A percentile compares a stretch with the other conserved stretches of the same genome.
phyloP scores from a whole-genome alignment of 192 early-diverging fungal genomes.

The Rhizophagus clarus region DNA sequence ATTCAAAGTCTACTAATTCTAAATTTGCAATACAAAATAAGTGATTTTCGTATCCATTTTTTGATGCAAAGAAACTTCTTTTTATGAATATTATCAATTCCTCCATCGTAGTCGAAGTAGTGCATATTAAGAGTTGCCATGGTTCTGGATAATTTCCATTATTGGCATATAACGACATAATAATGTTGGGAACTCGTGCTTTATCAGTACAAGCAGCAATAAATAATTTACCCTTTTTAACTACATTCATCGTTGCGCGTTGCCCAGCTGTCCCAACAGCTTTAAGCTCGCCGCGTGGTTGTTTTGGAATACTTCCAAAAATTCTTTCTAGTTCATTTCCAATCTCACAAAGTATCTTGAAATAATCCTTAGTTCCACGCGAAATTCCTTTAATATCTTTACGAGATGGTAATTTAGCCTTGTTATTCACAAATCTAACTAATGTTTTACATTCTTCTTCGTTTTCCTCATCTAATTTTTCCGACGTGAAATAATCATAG shows the following conservation, averaged over 20 bases:
- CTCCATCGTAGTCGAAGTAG: conserved; percentile 25
- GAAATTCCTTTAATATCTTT: neutral
- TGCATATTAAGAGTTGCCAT: conserved; percentile 31
- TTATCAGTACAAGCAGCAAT: conserved; percentile 28
- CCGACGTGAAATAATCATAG: conserved; percentile 25
- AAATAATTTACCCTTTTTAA: conserved; percentile 26
- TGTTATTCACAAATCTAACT: neutral
- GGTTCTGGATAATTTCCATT: conserved; percentile 27
- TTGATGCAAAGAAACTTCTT: conserved; percentile 31
- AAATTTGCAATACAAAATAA: too few relatives aligned
- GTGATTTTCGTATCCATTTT: conserved; percentile 15
- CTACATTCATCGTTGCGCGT: conserved; percentile 3
- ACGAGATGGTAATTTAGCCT: neutral
- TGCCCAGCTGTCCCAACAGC: neutral
- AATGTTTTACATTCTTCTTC: neutral
- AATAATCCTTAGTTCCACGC: neutral
- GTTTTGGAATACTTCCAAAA: neutral
- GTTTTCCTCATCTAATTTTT: neutral
- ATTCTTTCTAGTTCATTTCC: neutral
- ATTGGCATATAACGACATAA: conserved; percentile 31
- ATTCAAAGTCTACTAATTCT: too few relatives aligned
- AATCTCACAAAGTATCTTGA: neutral
- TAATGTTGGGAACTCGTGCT: conserved; percentile 15
- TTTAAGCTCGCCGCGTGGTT: neutral
- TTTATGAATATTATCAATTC: conserved; percentile 24